Conservation (phyloP, 495 filamentous ascomycete genomes). For the Halenospora varia region DNA sequence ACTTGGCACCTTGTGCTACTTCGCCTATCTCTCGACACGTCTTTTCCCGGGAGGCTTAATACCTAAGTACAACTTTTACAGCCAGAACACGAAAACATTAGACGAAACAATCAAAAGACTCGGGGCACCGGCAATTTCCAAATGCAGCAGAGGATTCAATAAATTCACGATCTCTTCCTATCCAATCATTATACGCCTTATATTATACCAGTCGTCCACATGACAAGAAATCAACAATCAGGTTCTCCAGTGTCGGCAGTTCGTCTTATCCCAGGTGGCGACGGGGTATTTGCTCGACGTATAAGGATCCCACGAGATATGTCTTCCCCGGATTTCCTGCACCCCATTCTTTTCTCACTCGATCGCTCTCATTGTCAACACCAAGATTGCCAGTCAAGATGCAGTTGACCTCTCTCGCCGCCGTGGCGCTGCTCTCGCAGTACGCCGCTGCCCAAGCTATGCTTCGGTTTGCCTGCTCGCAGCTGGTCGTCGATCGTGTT, state of each 20-base stretch:
- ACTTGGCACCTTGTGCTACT: no score
- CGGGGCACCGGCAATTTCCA: no score
- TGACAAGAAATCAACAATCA: neutral
- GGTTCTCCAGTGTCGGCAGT: constrained; percentile 6
- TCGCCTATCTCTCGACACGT: no score
- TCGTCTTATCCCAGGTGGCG: neutral
- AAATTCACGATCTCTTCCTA: no score
- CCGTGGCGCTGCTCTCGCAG: constrained; percentile 43
- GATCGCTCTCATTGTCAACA: constrained; percentile 1
- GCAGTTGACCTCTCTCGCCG: constrained; percentile 46
- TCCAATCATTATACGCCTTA: no score
- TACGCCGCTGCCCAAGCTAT: constrained; percentile 46
- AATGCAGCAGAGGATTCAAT: no score
- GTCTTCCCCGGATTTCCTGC: neutral
- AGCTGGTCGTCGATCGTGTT: constrained; percentile 51
- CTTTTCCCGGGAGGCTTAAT: no score
- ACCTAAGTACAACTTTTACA: no score
- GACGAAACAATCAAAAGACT: no score
- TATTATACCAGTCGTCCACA: no score
- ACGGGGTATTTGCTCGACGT: neutral
- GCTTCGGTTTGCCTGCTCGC: constrained; percentile 54
- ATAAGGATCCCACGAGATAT: constrained; percentile 2
- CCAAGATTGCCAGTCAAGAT: constrained; percentile 33
- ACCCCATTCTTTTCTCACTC: constrained; percentile 1
- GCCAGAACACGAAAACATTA: no score